Evolutionary conservation across 1,284 basidiomycete species (phyloP), one percentile per base, ranked within the genome.

Genomic region (Apiotrichum siamense): DNA sequence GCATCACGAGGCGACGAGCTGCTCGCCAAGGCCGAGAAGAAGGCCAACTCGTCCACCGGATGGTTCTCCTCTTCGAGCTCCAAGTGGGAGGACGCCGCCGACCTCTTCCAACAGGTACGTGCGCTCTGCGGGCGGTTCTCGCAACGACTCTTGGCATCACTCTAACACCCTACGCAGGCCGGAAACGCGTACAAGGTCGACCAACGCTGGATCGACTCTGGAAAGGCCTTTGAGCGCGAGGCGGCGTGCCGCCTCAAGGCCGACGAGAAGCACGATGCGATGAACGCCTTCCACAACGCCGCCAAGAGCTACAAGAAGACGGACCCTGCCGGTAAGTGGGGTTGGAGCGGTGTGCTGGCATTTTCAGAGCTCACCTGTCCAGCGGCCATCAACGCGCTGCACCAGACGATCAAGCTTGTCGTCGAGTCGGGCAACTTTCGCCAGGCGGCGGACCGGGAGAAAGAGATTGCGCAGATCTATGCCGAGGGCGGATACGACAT

Each of bases 391-490:
- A 84, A 88, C 61, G 88, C 93, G n/a, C 77, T 98, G 41, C 80
- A 84, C 11, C 83, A 89, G 61, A 90, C 91, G 3, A 86, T 97
- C 54, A 81, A 82, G 38, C 84, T 90, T 65, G 81, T 97, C 33
- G 87, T 89, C 17, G 77, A 88, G 60, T 78, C 80, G 21, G 96
- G 96, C 47, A 83, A 91, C 55, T 98, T 98, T 79, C 80, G 96
- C 50, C 96, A 98, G 72, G 96, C 96, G 25, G 96, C 94, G 10
- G 96, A 99, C 74, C 78, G 96, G 62, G 89, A 97, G 79, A 97
- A 97, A 76, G 91, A 93, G 76, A 93, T 97, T 61, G 94, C 84
- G 4, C 85, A 89, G 69, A 89, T 98, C 60, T 86, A 91, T 75
- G 82, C 93, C 36, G 85, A 90, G 64, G 80, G 80, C 48, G 77